Percentiles rank a stretch among this genome's conserved stretches.
Conservation (phyloP, 2,329 filamentous ascomycete species). For the Emergomyces orientalis region DNA sequence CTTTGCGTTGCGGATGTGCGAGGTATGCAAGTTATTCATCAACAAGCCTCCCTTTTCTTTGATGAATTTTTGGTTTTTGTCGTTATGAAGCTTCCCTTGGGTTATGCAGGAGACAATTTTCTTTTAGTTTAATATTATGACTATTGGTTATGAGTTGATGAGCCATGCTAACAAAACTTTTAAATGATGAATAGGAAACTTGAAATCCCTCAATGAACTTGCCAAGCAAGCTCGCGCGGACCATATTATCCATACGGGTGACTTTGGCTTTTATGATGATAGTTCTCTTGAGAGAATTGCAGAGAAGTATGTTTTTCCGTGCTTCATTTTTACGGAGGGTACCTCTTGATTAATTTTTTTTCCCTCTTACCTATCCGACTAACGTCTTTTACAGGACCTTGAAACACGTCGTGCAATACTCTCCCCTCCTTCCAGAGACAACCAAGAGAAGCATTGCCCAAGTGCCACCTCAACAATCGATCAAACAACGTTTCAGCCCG, state of each 20-base stretch:
- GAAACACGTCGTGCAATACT: conserved; percentile 98
- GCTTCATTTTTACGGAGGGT: neutral
- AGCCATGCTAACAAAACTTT: neutral
- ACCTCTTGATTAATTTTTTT: neutral
- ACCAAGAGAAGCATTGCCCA: conserved; percentile 58
- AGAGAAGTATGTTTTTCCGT: conserved; percentile 67
- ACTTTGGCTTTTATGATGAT: conserved; percentile 98
- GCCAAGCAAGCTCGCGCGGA: conserved; percentile 90
- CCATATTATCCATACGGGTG: conserved; percentile 96
- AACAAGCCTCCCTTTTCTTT: neutral
- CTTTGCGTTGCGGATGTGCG: conserved; percentile 44
- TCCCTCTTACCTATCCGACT: neutral
- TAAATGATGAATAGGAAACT: conserved; percentile 57
- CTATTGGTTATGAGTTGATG: neutral
- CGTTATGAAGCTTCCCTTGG: neutral
- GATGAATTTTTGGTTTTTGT: conserved; percentile 1
- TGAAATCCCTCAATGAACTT: conserved; percentile 90
- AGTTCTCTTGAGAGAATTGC: conserved; percentile 93
- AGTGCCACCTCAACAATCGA: conserved; percentile 55
- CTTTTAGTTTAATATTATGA: too few relatives aligned
- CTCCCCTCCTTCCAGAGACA: conserved; percentile 75
- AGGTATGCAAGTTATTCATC: conserved; percentile 28
- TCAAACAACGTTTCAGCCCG: conserved; percentile 75
- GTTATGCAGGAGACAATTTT: neutral
- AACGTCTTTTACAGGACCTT: conserved; percentile 56